Conservation (phyloP, 805 yeast species). For the Jamesozyma lodderae region DNA sequence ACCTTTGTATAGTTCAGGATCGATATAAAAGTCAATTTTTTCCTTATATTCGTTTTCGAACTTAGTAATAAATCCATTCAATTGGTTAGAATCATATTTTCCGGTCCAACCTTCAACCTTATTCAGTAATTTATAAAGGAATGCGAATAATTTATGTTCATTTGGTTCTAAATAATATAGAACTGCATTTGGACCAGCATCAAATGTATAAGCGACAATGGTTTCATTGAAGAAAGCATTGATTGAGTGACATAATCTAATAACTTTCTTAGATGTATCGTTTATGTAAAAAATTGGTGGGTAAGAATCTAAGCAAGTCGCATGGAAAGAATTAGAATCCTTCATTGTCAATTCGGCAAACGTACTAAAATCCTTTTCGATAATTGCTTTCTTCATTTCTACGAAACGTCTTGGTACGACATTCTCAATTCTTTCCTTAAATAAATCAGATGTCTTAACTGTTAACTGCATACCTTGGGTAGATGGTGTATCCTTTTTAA, state of each 20-base stretch:
- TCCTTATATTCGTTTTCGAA: constrained; percentile 16
- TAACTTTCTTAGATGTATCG: constrained; percentile 78
- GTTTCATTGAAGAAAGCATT: constrained; percentile 48
- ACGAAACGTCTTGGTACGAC: constrained; percentile 84
- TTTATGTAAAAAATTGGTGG: constrained; percentile 95
- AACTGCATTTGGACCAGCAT: constrained; percentile 99
- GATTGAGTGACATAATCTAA: constrained; percentile 68
- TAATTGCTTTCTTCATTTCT: constrained; percentile 72
- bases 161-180: constrained; percentile 74
- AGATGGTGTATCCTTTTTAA: constrained; percentile 88
- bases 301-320: constrained; percentile 89
- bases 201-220: constrained; percentile 94
- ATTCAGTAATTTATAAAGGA: constrained; percentile 52
- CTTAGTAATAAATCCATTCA: constrained; percentile 16
- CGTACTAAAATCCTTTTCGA: constrained; percentile 58
- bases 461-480: constrained; percentile 97
- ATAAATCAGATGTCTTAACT: constrained; percentile 79
- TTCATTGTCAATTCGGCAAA: constrained; percentile 92
- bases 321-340: constrained; percentile 96
- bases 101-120: constrained; percentile 63
- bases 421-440: constrained; percentile 62
- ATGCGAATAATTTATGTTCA: constrained; percentile 64
- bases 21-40: constrained; percentile 24
- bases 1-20: constrained; percentile 50
- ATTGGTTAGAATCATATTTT: constrained; percentile 28